Conservation (phyloP, 192 early-diverging fungal species). For the Entomortierella lignicola region DNA sequence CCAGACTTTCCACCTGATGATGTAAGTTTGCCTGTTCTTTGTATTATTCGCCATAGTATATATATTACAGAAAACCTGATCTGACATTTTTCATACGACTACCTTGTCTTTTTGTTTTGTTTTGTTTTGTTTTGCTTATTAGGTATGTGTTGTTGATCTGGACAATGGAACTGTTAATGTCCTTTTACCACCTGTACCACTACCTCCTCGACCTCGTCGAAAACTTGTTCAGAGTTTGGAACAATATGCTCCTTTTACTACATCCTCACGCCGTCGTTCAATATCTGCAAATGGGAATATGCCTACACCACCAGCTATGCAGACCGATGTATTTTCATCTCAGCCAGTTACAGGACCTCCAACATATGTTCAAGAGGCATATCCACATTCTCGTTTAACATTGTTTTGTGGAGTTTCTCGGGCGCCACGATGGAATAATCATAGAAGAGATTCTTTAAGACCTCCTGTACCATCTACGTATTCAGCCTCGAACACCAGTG, state of each 20-base stretch:
- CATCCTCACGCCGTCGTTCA: background rate
- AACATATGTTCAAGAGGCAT: constrained; percentile 65
- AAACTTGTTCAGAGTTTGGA: constrained; percentile 73
- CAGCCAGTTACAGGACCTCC: constrained; percentile 62
- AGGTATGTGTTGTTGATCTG: constrained; percentile 75
- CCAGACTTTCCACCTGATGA: constrained; percentile 73
- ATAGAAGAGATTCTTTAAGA: background rate
- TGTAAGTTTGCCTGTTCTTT: constrained; percentile 52
- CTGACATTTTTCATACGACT: background rate
- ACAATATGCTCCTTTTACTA: constrained; percentile 57
- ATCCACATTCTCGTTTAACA: constrained; percentile 65
- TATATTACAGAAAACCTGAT: background rate
- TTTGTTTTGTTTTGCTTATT: background rate
- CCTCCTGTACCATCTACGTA: constrained; percentile 7
- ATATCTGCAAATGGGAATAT: constrained; percentile 6
- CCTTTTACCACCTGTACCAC: constrained; percentile 45
- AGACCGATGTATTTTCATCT: background rate
- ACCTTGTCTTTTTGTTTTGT: background rate
- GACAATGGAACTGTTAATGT: constrained; percentile 73
- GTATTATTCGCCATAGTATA: background rate
- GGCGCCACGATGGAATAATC: constrained; percentile 16
- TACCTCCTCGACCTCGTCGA: constrained; percentile 71
- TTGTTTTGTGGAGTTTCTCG: constrained; percentile 57
- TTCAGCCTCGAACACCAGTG: constrained; percentile 11
- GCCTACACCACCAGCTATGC: background rate